A percentile compares a stretch with the other conserved stretches of the same genome.
phyloP scores from a whole-genome alignment of 2,329 filamentous ascomycete species.

The Bipolaris sorokiniana region DNA sequence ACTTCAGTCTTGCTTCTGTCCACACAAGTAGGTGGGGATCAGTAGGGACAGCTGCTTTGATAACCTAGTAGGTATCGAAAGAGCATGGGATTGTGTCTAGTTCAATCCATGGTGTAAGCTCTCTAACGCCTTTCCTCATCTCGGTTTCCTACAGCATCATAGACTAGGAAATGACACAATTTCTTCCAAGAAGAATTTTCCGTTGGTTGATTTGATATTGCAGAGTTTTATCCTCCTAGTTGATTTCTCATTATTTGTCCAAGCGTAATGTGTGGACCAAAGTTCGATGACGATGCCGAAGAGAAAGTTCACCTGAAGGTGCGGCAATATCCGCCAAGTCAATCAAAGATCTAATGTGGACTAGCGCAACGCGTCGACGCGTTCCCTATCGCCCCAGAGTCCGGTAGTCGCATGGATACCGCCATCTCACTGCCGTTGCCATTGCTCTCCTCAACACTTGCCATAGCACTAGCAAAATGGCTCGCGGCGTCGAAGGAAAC shows the following conservation, averaged over 20 bases:
- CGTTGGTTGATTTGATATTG: background rate
- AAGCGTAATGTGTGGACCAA: background rate
- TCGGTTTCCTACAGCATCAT: background rate
- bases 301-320: background rate
- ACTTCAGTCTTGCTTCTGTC: constrained; percentile 45
- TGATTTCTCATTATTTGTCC: background rate
- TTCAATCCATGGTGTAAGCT: background rate
- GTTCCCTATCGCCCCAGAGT: constrained; percentile 7
- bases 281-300: background rate
- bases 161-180: too few species aligned
- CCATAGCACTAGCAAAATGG: constrained; percentile 40
- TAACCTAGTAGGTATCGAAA: background rate
- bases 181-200: background rate
- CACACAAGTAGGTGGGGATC: constrained; percentile 16
- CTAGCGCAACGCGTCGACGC: constrained; percentile 18
- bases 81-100: too few species aligned
- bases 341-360: background rate
- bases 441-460: background rate
- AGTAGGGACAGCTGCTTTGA: background rate
- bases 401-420: background rate
- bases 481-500: constrained; percentile 55
- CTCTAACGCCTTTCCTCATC: background rate
- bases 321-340: constrained; percentile 10
- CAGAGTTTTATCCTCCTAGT: background rate
- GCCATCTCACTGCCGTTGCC: background rate